These are phyloP conservation scores for Cryptococcus amylolentus DNA, from an alignment of 1,284 basidiomycete species.

Conservation along the genomic window DNA sequence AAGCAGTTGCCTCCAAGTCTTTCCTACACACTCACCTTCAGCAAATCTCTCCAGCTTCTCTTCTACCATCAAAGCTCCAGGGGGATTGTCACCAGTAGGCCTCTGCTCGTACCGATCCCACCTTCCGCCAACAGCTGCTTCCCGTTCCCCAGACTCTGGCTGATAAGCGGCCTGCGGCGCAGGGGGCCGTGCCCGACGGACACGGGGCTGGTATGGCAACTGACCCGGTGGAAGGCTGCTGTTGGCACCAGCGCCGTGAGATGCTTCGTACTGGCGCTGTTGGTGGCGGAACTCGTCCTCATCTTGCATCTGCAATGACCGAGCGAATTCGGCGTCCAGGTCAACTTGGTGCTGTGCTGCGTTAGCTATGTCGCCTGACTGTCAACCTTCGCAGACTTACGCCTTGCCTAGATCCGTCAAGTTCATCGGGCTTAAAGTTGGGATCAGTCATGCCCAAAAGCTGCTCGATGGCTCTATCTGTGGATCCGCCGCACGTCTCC, in stretches of 20 bases:
- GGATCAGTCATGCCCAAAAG: slow-evolving; percentile 48
- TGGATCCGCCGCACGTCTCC: slow-evolving; percentile 38
- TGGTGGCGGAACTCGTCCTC: slow-evolving; percentile 27
- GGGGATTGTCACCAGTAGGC: slow-evolving; percentile 20
- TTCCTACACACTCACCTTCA: slow-evolving; percentile 29
- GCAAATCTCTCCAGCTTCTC: slow-evolving; percentile 44
- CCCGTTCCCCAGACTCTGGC: slow-evolving; percentile 5
- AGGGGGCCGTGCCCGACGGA: slow-evolving; percentile 26
- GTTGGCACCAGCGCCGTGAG: not conserved
- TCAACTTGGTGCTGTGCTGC: slow-evolving; percentile 38
- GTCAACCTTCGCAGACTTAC: slow-evolving; percentile 17
- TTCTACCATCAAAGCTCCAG: slow-evolving; percentile 41
- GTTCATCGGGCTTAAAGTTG: slow-evolving; percentile 44
- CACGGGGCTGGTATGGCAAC: slow-evolving; percentile 46
- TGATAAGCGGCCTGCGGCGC: slow-evolving; percentile 3
- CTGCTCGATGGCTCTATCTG: slow-evolving; percentile 46
- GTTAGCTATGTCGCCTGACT: not conserved
- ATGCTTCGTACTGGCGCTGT: slow-evolving; percentile 5
- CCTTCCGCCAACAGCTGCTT: not conserved
- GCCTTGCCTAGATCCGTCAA: slow-evolving; percentile 23
- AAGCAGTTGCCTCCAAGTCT: not conserved
- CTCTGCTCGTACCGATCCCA: slow-evolving; percentile 5
- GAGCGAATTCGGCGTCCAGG: slow-evolving; percentile 46
- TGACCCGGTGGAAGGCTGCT: slow-evolving; percentile 11
- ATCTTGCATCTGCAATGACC: slow-evolving; percentile 44